Base-by-base conservation (phyloP, 2,329 filamentous ascomycete species). In the Cadophora malorum region DNA sequence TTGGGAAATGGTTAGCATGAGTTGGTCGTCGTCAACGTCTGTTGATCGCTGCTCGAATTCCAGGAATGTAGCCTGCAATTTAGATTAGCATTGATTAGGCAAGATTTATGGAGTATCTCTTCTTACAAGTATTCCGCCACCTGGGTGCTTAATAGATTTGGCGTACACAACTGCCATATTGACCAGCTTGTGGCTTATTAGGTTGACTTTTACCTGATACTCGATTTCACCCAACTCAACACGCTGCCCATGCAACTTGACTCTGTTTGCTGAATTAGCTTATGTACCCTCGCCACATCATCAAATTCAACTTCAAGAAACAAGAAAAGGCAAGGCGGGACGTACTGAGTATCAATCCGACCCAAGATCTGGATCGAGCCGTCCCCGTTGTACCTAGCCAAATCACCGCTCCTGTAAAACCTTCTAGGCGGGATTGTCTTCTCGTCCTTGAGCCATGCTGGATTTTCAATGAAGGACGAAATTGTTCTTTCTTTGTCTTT, bases 381-480 rank as follows among this genome's bases (percentile, higher is more conserved):
- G 60, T 87, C 82, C 0, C 78, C 74, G 47, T 85, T 80, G 65
- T 88, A 86, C 21, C 80, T 80, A 8, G 89, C 88, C 1, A 90
- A 78, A 75, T 90, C 88, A 9, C 88, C 88, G 10, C 88, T 88
- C 19, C 47, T 52, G 72, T 90, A 90, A 21, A 90, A 80, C 41
- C 66, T 49, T 63, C 60, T n/a, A 23, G 58, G 58, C 7, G 58
- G 58, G 41, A 52, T 33, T 16, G 38, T 56, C 21, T 50, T 49
- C 38, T 38, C 16, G 5, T 45, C 35, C 8, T 31, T 16, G 33
- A 63, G 35, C 70, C 71, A 83, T 67, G 79, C 67, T 6, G 74
- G 73, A 41, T 73, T 65, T 59, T 74, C 66, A 25, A 82, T 73
- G 67, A 83, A 82, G 1, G 74, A 67, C 10, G 73, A 72, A 1